phyloP scores from a whole-genome alignment of 352 stramenopile genomes.

The Phytophthora cactorum region DNA sequence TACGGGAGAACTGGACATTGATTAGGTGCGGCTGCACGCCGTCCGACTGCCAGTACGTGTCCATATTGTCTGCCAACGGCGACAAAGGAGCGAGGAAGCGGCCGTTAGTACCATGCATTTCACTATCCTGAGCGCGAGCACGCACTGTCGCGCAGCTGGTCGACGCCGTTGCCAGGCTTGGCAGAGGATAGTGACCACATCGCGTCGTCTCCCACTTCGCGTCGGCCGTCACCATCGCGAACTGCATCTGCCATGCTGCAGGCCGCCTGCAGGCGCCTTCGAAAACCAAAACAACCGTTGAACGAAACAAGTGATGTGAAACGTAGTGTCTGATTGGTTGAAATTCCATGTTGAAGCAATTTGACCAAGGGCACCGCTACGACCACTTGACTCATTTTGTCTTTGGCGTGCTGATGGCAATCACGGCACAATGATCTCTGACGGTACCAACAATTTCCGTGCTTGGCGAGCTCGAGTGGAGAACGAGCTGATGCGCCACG shows the following conservation, averaged over 20 bases:
- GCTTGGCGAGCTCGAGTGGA: background rate
- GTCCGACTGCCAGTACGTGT: slow-evolving; percentile 99
- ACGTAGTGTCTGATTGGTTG: background rate
- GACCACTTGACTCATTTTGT: too few relatives aligned
- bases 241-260: background rate
- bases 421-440: background rate
- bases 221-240: slow-evolving; percentile 31
- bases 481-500: background rate
- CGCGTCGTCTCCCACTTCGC: slow-evolving; percentile 88
- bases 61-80: slow-evolving; percentile 78
- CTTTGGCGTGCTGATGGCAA: background rate
- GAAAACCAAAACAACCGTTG: too few relatives aligned
- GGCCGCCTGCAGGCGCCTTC: background rate
- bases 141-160: slow-evolving; percentile 95
- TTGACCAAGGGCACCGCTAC: background rate
- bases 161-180: slow-evolving; percentile 98
- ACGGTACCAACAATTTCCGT: background rate
- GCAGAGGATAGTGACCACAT: slow-evolving; percentile 97
- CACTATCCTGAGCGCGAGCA: slow-evolving; percentile 4
- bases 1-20: slow-evolving; percentile 97
- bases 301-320: background rate
- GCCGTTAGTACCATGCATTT: slow-evolving; percentile 6
- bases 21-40: slow-evolving; percentile 96
- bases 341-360: background rate
- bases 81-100: background rate